Base-by-base conservation (phyloP, 768 basidiomycete genomes). In the Suillus spraguei region DNA sequence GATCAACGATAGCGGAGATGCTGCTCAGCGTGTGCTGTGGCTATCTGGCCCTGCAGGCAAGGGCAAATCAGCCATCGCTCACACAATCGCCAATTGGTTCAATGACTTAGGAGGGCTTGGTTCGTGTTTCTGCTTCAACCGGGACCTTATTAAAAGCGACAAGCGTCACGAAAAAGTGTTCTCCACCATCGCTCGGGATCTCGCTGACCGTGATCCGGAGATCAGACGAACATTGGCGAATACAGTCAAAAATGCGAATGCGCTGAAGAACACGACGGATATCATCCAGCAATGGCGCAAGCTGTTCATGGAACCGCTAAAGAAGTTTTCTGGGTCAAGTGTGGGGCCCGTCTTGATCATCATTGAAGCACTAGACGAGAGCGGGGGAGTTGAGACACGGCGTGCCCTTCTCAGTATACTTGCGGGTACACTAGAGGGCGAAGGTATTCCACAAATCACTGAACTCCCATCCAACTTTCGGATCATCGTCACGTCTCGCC, bases 21-120 rank as follows among this genome's bases (percentile, higher is more conserved):
- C 33, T 20, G 17, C 47, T 28, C 46, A 55, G 24, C 59, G 62
- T 17, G 58, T 70, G 7, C 64, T 60, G 52, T 59, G 65, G 36
- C 67, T 70, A 17, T 22, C 55, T 10, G 69, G 69, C 1, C 55
- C 42, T n/a, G 44, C 63, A 14, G 71, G 70, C 32, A 76, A 68
- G 1, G 75, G 75, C 6, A 77, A 77, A 56, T 74, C 76, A 6
- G 67, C 74, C 1, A 60, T 77, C 22, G 68, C 69, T 32, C 62
- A 69, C 44, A 64, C 70, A 2, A 64, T 65, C 22, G 66, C 68
- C 24, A 4, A 58, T 2, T 54, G 41, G 33, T 66, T 62, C 32
- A 20, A 65, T 14, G 42, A 63, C 16, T 16, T 63, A 20, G 60
- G 61, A 22, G 47, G 63, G 22, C 64, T 71, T 4, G 70, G 70